These are phyloP conservation scores for Chaetoceros muelleri DNA, from an alignment of 108 stramenopile species.

Conservation along the genomic window DNA sequence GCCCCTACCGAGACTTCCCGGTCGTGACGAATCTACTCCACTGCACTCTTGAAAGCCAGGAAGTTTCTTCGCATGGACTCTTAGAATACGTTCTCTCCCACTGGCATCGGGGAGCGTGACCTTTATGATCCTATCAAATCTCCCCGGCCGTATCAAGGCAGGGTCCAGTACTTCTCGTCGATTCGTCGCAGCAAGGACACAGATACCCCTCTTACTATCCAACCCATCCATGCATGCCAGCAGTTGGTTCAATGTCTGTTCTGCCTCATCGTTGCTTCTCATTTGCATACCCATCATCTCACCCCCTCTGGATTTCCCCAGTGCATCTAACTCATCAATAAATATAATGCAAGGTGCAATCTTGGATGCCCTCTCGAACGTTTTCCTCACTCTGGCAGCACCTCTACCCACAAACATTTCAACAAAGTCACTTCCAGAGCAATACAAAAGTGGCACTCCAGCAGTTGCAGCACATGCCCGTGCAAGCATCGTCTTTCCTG, in stretches of 20 bases:
- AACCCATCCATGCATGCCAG: conserved; percentile 84
- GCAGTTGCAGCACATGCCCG: conserved; percentile 77
- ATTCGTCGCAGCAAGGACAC: conserved; percentile 86
- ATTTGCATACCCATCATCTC: conserved; percentile 31
- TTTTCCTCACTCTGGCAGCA: conserved; percentile 82
- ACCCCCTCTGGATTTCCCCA: conserved; percentile 68
- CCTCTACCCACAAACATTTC: conserved; percentile 89
- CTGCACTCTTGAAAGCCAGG: conserved; percentile 65
- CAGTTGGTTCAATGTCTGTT: conserved; percentile 83
- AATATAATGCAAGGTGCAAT: conserved; percentile 73
- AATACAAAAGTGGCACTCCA: conserved; percentile 74
- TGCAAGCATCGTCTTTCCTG: conserved; percentile 76
- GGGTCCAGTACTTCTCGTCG: conserved; percentile 76
- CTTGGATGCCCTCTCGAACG: conserved; percentile 64
- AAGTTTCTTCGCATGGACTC: conserved; percentile 74
- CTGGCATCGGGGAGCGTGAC: conserved; percentile 65
- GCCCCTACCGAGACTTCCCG: conserved; percentile 45
- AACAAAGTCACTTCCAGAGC: conserved; percentile 76
- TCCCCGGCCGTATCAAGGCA: conserved; percentile 85
- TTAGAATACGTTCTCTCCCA: conserved; percentile 75
- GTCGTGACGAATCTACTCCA: conserved; percentile 41
- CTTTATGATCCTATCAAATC: conserved; percentile 90
- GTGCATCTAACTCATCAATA: conserved; percentile 82
- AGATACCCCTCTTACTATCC: conserved; percentile 42
- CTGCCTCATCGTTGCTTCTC: conserved; percentile 72